A percentile compares a stretch with the other conserved stretches of the same genome.
Conservation (phyloP, 2,329 filamentous ascomycete genomes). For the Alternaria gaisen region DNA sequence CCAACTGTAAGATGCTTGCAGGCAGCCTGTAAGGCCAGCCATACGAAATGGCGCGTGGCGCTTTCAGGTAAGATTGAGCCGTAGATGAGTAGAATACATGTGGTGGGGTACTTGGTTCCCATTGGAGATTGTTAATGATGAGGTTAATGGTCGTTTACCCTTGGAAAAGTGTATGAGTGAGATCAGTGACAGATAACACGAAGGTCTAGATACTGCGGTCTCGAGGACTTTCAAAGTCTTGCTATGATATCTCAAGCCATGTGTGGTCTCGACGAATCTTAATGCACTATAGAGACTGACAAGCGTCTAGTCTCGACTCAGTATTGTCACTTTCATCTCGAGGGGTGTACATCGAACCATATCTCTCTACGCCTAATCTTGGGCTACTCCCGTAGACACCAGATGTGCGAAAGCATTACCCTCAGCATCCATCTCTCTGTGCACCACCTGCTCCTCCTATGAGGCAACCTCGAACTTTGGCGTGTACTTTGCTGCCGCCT, state of each 20-base stretch:
- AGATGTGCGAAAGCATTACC: background rate
- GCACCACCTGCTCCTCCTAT: background rate
- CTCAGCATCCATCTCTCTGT: background rate
- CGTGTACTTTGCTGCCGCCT: constrained; percentile 84
- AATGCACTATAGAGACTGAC: background rate
- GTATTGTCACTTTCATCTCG: too few relatives aligned
- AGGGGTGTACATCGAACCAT: too few relatives aligned
- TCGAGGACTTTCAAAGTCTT: too few relatives aligned
- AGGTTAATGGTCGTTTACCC: background rate
- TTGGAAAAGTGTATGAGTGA: background rate
- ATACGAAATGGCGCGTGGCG: background rate
- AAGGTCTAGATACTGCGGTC: background rate
- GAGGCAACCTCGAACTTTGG: constrained; percentile 72
- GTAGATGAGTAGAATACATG: background rate
- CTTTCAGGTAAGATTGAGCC: background rate
- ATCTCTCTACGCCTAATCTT: background rate
- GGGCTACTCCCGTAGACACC: background rate
- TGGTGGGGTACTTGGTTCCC: background rate
- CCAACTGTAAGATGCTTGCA: background rate
- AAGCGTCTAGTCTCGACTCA: background rate
- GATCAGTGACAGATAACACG: background rate
- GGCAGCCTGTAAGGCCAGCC: background rate
- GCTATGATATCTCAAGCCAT: background rate
- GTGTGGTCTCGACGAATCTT: background rate
- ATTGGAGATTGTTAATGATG: background rate